Evolutionary conservation across 257 asterid species (phyloP).

Genomic region (Nicotiana attenuata): DNA sequence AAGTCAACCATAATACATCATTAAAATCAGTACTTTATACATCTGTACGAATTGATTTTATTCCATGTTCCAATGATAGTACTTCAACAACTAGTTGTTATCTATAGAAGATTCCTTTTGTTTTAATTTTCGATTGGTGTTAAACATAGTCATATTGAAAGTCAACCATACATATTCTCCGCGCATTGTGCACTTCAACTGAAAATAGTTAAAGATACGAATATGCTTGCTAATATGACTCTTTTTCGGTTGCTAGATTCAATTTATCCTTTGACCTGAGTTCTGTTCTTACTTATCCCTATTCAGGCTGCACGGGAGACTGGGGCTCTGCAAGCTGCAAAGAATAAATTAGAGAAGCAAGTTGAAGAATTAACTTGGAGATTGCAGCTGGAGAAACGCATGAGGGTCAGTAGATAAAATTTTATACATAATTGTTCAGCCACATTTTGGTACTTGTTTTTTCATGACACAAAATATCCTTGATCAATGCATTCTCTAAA

Average conservation of each 20-base stretch:
- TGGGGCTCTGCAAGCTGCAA: constrained; percentile 99
- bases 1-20: too few relatives aligned
- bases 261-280: background rate
- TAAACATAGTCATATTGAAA: background rate
- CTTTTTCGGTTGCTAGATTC: background rate
- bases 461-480: background rate
- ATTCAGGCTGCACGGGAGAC: constrained; percentile 95
- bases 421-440: background rate
- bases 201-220: background rate
- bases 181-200: background rate
- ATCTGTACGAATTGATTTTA: background rate
- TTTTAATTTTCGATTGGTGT: background rate
- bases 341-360: constrained; percentile 97
- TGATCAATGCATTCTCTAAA: background rate
- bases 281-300: background rate
- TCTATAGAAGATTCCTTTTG: background rate
- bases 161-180: too few relatives aligned
- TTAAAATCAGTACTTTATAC: background rate
- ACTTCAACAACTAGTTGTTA: background rate
- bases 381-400: constrained; percentile 94
- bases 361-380: constrained; percentile 99
- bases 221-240: constrained; percentile 3
- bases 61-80: background rate
- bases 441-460: background rate
- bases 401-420: constrained; percentile 58